phyloP scores from a whole-genome alignment of 805 yeast species.

The Metschnikowia henanensis region DNA sequence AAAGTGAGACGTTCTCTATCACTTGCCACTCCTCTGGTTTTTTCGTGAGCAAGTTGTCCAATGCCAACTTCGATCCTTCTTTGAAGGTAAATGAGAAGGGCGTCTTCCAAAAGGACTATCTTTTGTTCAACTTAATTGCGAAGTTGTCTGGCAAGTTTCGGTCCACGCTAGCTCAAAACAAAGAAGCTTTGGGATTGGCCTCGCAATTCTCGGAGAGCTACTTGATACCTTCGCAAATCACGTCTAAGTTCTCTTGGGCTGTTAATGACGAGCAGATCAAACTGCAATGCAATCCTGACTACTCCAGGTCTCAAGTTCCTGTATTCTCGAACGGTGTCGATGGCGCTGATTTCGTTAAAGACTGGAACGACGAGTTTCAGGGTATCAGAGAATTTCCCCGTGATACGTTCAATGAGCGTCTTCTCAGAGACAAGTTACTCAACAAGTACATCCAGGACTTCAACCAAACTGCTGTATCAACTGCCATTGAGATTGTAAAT shows the following conservation, averaged over 20 bases:
- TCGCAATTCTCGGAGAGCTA: conserved; percentile 53
- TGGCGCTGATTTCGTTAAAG: conserved; percentile 59
- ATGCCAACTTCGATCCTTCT: conserved; percentile 68
- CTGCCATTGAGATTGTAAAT: conserved; percentile 73
- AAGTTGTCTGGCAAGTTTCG: conserved; percentile 64
- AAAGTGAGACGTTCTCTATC: conserved; percentile 74
- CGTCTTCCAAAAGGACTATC: conserved; percentile 38
- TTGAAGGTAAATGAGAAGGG: conserved; percentile 42
- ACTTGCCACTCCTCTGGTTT: conserved; percentile 83
- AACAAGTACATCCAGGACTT: conserved; percentile 75
- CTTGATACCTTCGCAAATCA: conserved; percentile 59
- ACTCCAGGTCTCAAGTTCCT: conserved; percentile 58
- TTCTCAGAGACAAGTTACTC: conserved; percentile 72
- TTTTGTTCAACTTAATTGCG: conserved; percentile 61
- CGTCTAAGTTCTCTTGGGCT: conserved; percentile 78
- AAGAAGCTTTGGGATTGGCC: conserved; percentile 38
- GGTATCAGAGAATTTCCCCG: conserved; percentile 71
- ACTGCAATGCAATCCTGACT: conserved; percentile 45
- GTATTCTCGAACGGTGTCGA: conserved; percentile 56
- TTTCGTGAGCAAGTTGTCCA: conserved; percentile 69
- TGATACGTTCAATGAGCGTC: conserved; percentile 58
- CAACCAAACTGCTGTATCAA: conserved; percentile 69
- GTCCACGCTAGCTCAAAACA: conserved; percentile 53
- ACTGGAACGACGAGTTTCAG: conserved; percentile 93
- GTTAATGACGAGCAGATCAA: conserved; percentile 30